Base-by-base conservation (phyloP, 129 eudicot species). In the Tagetes erecta region DNA sequence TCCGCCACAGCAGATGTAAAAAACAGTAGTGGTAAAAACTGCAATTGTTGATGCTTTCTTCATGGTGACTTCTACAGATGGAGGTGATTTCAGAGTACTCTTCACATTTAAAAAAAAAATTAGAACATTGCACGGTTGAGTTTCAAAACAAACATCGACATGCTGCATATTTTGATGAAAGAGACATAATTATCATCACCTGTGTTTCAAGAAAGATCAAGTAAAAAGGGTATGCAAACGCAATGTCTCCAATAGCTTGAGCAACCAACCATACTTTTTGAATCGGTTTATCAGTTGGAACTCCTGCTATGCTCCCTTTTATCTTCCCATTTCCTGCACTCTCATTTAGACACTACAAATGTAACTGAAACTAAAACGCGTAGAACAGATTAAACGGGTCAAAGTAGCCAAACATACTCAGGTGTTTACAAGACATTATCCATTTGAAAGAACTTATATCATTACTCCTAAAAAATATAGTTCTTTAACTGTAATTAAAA, bases 171-270 rank as follows among this genome's bases (percentile, higher is more conserved):
- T 6, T 3, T 27, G 34, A 51, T 59, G 14, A 68, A 14, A 37
- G 5, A 39, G 2, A 12, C 52, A 73, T 10, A 33, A 53, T 31
- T 3, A 9, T 30, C 49, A 70, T 57, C 73, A 90, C 98, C 97
- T 86, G 88, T 52, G 84, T 86, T 73, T 91, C 86, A n/a, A 94
- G 82, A 64, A 84, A 81, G 46, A 87, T 81, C 1, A 83, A 75
- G 11, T 86, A 82, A 71, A 77, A 91, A 33, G 97, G 87, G 78
- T 62, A 94, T 5, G 94, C 78, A 79, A 94, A 94, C 36, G 99
- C 96, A 56, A 91, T 81, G 76, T 88, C 96, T 40, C 99, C 97
- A 39, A 94, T 68, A 45, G 93, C 97, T 80, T 88, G 96, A 73
- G 90, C 84, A 62, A 82, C 76, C 47, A 74, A 71, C 94, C 97